Evolutionary conservation across 169 alveolate species (phyloP).

Genomic region (Besnoitia besnoiti): DNA sequence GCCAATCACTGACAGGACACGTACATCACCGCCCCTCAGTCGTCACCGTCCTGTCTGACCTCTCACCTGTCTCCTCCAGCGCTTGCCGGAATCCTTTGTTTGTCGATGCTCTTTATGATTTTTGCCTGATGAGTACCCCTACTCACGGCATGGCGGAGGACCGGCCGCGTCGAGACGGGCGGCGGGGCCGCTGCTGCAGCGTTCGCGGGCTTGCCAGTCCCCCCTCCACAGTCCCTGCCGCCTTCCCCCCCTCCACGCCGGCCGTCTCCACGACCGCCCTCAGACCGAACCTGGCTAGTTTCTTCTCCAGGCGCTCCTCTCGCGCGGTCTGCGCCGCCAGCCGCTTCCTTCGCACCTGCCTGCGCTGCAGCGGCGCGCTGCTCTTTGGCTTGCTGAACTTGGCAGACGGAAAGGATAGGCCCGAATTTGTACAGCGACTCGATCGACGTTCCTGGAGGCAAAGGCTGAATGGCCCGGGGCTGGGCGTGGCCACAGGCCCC

Average conservation of each 20-base stretch:
- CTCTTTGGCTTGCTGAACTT: constrained; percentile 15
- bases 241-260: not conserved
- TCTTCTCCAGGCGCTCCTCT: not conserved
- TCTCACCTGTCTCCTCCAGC: constrained; percentile 36
- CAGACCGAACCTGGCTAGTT: not conserved
- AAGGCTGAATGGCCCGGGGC: constrained; percentile 6
- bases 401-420: constrained; percentile 9
- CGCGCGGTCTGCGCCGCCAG: not conserved
- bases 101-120: constrained; percentile 9
- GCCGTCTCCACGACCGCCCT: not conserved
- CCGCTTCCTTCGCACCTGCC: not conserved
- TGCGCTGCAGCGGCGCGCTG: constrained; percentile 1
- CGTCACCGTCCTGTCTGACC: not conserved
- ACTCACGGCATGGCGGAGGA: not conserved
- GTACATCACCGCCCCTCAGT: no score
- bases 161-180: not conserved
- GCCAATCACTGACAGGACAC: no score
- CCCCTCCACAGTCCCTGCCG: not conserved
- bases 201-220: not conserved
- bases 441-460: not conserved
- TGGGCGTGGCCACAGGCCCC: constrained; percentile 6
- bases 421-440: not conserved
- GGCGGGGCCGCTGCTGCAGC: not conserved
- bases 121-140: not conserved
- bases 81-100: constrained; percentile 31